Base-by-base conservation (phyloP, 2,329 filamentous ascomycete species). In the Diaporthe sp. region DNA sequence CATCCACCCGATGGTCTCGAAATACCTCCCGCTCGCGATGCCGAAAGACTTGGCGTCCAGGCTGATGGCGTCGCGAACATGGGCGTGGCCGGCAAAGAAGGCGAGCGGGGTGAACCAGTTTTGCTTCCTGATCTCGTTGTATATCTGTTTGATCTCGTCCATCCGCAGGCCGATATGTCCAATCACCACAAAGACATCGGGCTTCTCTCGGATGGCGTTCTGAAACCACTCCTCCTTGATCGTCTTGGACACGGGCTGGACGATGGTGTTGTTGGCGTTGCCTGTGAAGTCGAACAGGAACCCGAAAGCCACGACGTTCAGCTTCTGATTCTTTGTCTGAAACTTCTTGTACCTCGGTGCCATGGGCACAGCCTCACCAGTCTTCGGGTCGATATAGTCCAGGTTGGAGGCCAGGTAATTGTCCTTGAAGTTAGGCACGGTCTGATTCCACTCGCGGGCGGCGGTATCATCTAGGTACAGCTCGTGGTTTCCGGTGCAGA, bases 1-100 rank as follows among this genome's bases (percentile, higher is more conserved):
- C 90, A 97, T 92, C 89, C 97, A 98, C 2, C 96, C 96, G 67
- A 98, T 92, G 0, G 96, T 98, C 85, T 98, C 96, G 87, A 98
- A 93, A 83, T 98, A 98, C 0, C 96, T 90, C 5, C 96, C 96
- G 78, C 94, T 97, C 54, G 95, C 95, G 7, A 98, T 86, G 1
- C 93, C 96, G 76, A 94, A 92, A 0, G 96, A 91, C 71, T 91
- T 92, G 52, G 89, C 89, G 82, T 98, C 96, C 79, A 95, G 98
- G 75, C 89, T 91, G 54, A 90, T 90, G 78, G 95, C 94, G 81
- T 98, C 95, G 12, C 96, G 92, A 61, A 98, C 95, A 81, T 98
- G 96, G 1, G 92, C 92, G 80, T 98, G 96, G 0, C 96, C 96
- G 12, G 95, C 96, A 76, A 98, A 97, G 84, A 98, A 95, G 75